Conservation (phyloP, 2,329 filamentous ascomycete species). For the Coniochaeta hoffmannii region DNA sequence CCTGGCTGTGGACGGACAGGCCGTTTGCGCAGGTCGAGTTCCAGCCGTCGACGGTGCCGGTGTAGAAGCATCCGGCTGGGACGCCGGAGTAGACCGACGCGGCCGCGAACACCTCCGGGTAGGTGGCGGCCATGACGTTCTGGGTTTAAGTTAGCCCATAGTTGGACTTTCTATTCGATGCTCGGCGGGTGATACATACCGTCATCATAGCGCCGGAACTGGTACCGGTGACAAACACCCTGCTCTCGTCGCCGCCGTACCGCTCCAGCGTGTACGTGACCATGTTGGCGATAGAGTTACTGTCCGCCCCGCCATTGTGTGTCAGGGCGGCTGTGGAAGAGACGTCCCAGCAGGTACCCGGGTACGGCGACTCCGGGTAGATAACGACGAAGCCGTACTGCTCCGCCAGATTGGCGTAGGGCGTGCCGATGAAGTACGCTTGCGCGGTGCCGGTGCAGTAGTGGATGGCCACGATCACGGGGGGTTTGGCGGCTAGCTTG, state of each 20-base stretch:
- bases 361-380: conserved; percentile 33
- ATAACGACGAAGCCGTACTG: conserved; percentile 47
- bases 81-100: conserved; percentile 45
- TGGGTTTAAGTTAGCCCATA: neutral
- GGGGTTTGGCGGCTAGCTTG: conserved; percentile 31
- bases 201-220: conserved; percentile 49
- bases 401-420: conserved; percentile 46
- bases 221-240: conserved; percentile 40
- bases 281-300: conserved; percentile 46
- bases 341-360: conserved; percentile 51
- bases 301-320: conserved; percentile 43
- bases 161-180: neutral
- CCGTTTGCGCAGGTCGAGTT: conserved; percentile 47
- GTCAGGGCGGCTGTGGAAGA: conserved; percentile 40
- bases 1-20: conserved; percentile 31
- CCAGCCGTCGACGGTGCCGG: conserved; percentile 36
- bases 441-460: conserved; percentile 48
- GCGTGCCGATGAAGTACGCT: conserved; percentile 40
- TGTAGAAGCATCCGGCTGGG: conserved; percentile 45
- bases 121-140: conserved; percentile 43
- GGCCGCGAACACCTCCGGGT: conserved; percentile 47
- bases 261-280: conserved; percentile 40
- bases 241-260: conserved; percentile 37
- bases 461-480: conserved; percentile 47
- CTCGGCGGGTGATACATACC: neutral